These are phyloP conservation scores for Torulaspora delbrueckii DNA, from an alignment of 805 yeast genomes.

Conservation along the genomic window DNA sequence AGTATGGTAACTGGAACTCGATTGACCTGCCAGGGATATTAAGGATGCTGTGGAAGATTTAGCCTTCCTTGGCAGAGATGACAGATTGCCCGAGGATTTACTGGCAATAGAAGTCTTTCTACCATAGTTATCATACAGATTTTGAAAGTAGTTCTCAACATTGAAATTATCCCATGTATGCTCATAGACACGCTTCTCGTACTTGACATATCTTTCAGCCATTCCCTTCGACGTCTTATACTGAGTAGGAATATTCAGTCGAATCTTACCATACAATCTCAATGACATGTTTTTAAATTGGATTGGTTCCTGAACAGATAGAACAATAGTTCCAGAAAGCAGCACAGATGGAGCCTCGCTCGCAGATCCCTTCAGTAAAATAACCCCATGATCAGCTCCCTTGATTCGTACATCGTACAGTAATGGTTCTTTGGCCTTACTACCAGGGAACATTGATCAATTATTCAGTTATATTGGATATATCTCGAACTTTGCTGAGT, in stretches of 20 bases:
- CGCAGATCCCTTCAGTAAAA: slow-evolving; percentile 73
- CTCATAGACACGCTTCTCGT: slow-evolving; percentile 64
- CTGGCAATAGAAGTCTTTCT: slow-evolving; percentile 17
- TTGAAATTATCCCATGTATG: slow-evolving; percentile 72
- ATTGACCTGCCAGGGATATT: slow-evolving; percentile 30
- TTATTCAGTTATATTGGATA: background rate
- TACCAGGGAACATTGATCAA: slow-evolving; percentile 13
- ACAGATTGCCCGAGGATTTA: slow-evolving; percentile 20
- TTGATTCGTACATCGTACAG: slow-evolving; percentile 53
- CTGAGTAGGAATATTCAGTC: slow-evolving; percentile 60
- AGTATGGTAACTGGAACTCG: slow-evolving; percentile 34
- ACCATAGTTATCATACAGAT: slow-evolving; percentile 27
- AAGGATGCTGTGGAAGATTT: slow-evolving; percentile 35
- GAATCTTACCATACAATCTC: slow-evolving; percentile 60
- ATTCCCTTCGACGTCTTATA: slow-evolving; percentile 44
- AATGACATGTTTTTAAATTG: slow-evolving; percentile 59
- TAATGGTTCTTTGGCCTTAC: slow-evolving; percentile 32
- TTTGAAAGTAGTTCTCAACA: slow-evolving; percentile 40
- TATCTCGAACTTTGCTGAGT: background rate
- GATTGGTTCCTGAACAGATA: slow-evolving; percentile 72
- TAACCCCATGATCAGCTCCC: slow-evolving; percentile 69
- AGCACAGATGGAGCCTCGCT: slow-evolving; percentile 73
- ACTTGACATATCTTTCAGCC: slow-evolving; percentile 43
- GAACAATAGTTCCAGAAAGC: slow-evolving; percentile 70
- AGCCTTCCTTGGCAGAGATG: slow-evolving; percentile 29